Conservation (phyloP, 495 filamentous ascomycete genomes). For the Astrothelium macrocarpum region DNA sequence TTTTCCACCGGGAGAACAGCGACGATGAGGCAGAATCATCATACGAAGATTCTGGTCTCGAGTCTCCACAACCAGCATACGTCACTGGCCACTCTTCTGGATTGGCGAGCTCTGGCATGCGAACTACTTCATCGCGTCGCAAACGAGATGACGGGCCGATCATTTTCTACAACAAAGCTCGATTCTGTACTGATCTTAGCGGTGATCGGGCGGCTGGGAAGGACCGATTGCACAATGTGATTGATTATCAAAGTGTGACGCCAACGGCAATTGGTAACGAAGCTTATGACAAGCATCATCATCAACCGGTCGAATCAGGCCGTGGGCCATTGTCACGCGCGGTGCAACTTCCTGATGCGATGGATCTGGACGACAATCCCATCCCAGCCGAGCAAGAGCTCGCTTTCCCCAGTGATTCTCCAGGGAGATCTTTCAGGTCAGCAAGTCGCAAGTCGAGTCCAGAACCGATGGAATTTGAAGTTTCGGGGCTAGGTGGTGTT, state of each 20-base stretch:
- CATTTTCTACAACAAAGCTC: slow-evolving; percentile 66
- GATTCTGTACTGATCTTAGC: slow-evolving; percentile 68
- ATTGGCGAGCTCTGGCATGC: slow-evolving; percentile 24
- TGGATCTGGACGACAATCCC: slow-evolving; percentile 18
- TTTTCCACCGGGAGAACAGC: slow-evolving; percentile 28
- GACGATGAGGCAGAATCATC: slow-evolving; percentile 22
- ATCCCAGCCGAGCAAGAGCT: slow-evolving; percentile 16
- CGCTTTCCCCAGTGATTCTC: slow-evolving; percentile 9
- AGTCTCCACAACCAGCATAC: slow-evolving; percentile 10
- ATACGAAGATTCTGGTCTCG: slow-evolving; percentile 13
- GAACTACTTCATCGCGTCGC: slow-evolving; percentile 30
- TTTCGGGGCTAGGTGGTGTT: slow-evolving; percentile 56
- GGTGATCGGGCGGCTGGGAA: slow-evolving; percentile 40
- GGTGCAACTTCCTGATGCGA: slow-evolving; percentile 13
- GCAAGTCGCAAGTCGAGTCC: slow-evolving; percentile 8
- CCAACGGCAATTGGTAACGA: slow-evolving; percentile 5
- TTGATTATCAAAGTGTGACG: slow-evolving; percentile 10
- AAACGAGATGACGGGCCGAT: slow-evolving; percentile 57
- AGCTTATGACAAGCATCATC: background rate
- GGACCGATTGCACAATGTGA: slow-evolving; percentile 1
- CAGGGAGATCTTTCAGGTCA: background rate
- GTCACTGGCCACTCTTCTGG: slow-evolving; percentile 24
- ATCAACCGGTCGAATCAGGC: background rate
- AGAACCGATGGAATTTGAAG: slow-evolving; percentile 40
- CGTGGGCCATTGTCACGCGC: slow-evolving; percentile 16